Evolutionary conservation across 2,329 filamentous ascomycete species (phyloP), one percentile per base, ranked within the genome.

Genomic region (Hypoxylon sp.): DNA sequence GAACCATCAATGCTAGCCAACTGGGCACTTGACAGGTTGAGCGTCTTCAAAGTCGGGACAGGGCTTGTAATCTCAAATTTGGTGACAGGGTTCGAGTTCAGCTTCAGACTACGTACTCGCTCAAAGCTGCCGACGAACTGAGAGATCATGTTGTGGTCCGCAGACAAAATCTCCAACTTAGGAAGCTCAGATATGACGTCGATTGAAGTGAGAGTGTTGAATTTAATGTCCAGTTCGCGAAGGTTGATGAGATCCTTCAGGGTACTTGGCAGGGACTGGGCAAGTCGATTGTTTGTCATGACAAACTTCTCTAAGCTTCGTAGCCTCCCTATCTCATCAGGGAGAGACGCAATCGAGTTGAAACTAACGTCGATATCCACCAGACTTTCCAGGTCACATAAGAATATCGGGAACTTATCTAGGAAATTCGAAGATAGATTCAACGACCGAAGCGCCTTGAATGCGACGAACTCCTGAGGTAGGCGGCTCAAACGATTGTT

Each of bases 341-440:
- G 91, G 5, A 99, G 75, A 44, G 77, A 82, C 7, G 83, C 82
- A 56, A 99, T 96, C 29, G 87, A 83, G 68, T 99, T 99, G 81
- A 99, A 99, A 69, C 93, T 97, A 67, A 99, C 84, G 65, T 99
- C 94, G 29, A 99, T 82, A 67, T 99, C 93, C 8, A 96, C 89
- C 34, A 99, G 75, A 31, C 88, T 91, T 59, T 84, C 84, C 13
- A 99, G 75, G 16, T 90, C 81, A 70, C 91, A 93, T 15, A 99
- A 77, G 63, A 96, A 95, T 15, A 87, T 78, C 0, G 94, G 94
- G 57, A 99, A 96, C 29, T 83, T 83, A 48, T 88, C 87, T 45
- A 99, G 80, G 54, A 90, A 92, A 70, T 99, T 99, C 1, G 94
- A 99, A 1, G 93, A 96, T 37, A 99, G 79, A 65, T 96, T 97